Base-by-base conservation (phyloP, 768 basidiomycete species). In the Mrakia frigida region DNA sequence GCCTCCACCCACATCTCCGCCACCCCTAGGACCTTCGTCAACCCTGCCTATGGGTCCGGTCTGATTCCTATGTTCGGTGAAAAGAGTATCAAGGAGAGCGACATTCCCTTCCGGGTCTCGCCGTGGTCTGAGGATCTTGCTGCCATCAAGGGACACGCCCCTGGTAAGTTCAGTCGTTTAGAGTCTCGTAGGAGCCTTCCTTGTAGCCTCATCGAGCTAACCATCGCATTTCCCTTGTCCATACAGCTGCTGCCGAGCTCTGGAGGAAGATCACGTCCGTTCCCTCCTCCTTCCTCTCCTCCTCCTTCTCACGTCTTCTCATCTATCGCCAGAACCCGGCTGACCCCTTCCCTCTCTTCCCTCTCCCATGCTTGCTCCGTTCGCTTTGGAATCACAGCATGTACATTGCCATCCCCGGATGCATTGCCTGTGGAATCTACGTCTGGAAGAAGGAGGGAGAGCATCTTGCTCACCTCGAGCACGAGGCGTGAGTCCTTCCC, bases 261-360 rank as follows among this genome's bases (percentile, higher is more conserved):
- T 78, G 77, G 77, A 68, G 77, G 61, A 74, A 74, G 56, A 69
- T 78, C 68, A 70, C 77, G 77, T 78, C 35, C 53, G 77, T 77
- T 31, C 35, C 33, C 35, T 31, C 28, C 39, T 43, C 67, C 28
- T 53, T 67, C 25, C 33, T 41, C 63, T 35, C 41, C 63, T 31
- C 39, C 23, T 50, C 50, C 43, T 60, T 37, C 39, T 14, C 18
- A 31, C 73, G 65, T 74, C 60, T 65, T 43, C 41, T 28, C 28
- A 33, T 18, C 37, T 9, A 21, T 41, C 31, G 33, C 60, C 41
- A 31, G 23, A 69, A 21, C 25, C n/a, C 28, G 18, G 23, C 28
- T 37, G 50, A 25, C 41, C 25, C 43, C 43, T 2, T 21, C 6
- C 50, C 35, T 13, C 60, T 21, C 33, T 21, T 31, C 28, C 33